Evolutionary conservation across 1,139 yeast genomes (phyloP), one percentile per base, ranked within the genome.

Genomic region (Diutina pseudorugosa): DNA sequence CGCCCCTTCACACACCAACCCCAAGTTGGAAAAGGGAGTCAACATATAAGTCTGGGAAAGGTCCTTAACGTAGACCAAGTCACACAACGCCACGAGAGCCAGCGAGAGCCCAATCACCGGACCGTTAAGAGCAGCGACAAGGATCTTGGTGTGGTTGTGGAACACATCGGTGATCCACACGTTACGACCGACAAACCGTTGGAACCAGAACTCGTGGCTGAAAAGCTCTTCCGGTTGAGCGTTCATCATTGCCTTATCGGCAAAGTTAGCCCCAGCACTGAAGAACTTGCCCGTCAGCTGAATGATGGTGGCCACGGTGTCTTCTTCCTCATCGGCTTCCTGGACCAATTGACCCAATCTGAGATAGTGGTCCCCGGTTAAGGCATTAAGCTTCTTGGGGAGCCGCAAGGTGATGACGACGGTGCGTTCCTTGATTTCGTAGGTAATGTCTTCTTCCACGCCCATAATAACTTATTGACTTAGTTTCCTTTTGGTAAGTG

Each of bases 1-100:
- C 6, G 83, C 89, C 55, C 96, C 95, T 67, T 89, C 97, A 55
- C 88, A 80, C 4, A 86, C 93, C 60, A 89, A 75, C 2, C 96
- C 95, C 61, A 89, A 76, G 64, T 84, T 85, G 52, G 93, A 81
- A 66, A 89, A 89, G 16, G 97, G 96, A 27, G 85, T 76, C 62
- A 84, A 75, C 55, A 85, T 58, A 65, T 73, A 85, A 52, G 84
- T 77, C 55, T 80, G 72, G 44, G 63, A 60, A 54, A 79, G 82
- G 57, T 83, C 80, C 60, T 72, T 76, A 21, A 85, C 85, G 61
- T 86, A 87, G 36, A 89, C 74, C 59, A 89, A 75, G 65, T 89
- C 97, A 65, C 88, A 82, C 55, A 85, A 71, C 23, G 85, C 79
- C 30, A 88, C 83, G 52, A 89, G 67, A 0, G 91, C 90, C 3